Evolutionary conservation across 2,329 filamentous ascomycete genomes (phyloP), one percentile per base, ranked within the genome.

Genomic region (Sporothrix humicola): DNA sequence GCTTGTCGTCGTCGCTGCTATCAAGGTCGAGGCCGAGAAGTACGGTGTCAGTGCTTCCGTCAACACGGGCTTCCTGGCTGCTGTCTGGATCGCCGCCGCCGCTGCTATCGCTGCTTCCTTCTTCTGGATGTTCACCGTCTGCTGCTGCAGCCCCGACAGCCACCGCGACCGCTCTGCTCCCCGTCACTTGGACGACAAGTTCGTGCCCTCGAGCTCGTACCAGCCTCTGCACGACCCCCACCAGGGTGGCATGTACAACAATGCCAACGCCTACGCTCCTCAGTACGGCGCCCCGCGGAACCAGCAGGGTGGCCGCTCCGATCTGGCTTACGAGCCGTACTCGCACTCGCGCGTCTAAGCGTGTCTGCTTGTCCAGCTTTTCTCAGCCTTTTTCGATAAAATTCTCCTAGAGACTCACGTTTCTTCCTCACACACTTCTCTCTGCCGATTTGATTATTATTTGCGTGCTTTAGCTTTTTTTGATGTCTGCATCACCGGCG

Each of bases 101-200:
- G 94, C 97, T 80, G 91, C 92, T 75, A 80, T 96, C 48, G 93
- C 82, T 58, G 91, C 92, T 8, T 89, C 89, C 76, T 83, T 97
- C 80, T 98, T 98, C 91, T 98, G 96, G 95, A 84, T 95, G 79
- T 89, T 97, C 82, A 93, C 91, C 82, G 88, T 92, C 79, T 98
- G 95, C 91, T 98, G 95, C 89, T 97, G 95, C 87, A 90, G 88
- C 73, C 83, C 84, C 78, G 93, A 93, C 77, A 82, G 80, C 78
- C 73, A 73, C 23, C 81, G 81, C 76, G 75, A 78, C 65, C 78
- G 80, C 76, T 73, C 76, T 61, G 75, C 77, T 73, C 68, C 78
- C 65, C 71, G n/a, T 54, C 50, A 72, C 71, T 84, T 86, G 74
- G 80, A 79, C 80, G 87, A 89, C 84, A 89, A 89, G 84, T 81